Percentiles rank a stretch among this genome's conserved stretches.
Evolutionary conservation across 2,329 filamentous ascomycete species (phyloP).

Genomic region (Paecilomyces dactylethromorphus): DNA sequence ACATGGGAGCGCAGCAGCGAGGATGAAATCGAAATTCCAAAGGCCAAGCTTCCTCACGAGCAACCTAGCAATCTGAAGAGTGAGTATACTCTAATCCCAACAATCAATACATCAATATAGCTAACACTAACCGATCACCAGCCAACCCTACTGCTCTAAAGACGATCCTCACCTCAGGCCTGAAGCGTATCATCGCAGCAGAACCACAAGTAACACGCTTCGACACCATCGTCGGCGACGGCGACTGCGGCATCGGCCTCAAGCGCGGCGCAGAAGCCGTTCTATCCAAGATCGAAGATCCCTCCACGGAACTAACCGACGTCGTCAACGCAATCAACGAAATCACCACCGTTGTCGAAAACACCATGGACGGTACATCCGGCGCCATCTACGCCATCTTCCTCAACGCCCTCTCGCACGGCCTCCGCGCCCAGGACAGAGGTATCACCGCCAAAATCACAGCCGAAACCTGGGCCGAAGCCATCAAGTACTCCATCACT

Average conservation of each 20-base stretch:
- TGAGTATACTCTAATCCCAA: constrained; percentile 22
- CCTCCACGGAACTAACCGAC: constrained; percentile 39
- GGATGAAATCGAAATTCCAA: constrained; percentile 35
- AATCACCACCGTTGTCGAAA: constrained; percentile 60
- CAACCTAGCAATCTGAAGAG: constrained; percentile 48
- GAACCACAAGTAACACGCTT: constrained; percentile 62
- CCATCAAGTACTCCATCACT: constrained; percentile 63
- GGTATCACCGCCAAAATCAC: constrained; percentile 40
- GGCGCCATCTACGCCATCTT: constrained; percentile 83
- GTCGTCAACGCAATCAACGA: constrained; percentile 53
- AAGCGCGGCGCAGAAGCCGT: constrained; percentile 74
- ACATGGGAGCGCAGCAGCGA: constrained; percentile 52
- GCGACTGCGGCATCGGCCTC: constrained; percentile 81
- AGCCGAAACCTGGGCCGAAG: constrained; percentile 54
- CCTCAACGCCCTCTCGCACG: constrained; percentile 73
- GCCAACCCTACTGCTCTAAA: constrained; percentile 47
- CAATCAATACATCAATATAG: background rate
- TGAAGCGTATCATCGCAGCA: constrained; percentile 54
- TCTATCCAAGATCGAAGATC: constrained; percentile 35
- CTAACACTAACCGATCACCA: constrained; percentile 12
- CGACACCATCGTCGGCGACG: constrained; percentile 80
- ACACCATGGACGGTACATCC: constrained; percentile 67
- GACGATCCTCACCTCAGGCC: constrained; percentile 47
- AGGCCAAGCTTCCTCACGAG: constrained; percentile 35
- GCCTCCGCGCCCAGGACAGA: constrained; percentile 50